Evolutionary conservation across 805 yeast species (phyloP), one percentile per base, ranked within the genome.

Genomic region (Candida chauliodis): DNA sequence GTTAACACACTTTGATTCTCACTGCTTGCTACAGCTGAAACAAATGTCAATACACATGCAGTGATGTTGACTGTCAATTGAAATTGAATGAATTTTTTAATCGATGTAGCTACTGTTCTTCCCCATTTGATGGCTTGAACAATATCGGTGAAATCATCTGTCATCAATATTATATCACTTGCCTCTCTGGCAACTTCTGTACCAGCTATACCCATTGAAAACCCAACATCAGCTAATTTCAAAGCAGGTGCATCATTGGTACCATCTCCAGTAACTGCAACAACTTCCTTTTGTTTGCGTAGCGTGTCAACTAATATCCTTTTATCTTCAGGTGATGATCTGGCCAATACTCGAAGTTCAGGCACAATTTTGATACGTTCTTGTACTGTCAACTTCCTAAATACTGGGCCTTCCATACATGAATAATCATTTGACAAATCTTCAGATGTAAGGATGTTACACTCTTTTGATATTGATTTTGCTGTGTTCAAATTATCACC

Each of bases 141-240:
- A 61, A 93, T 93, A 30, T 95, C 90, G 4, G 87, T 71, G 56
- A 93, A 93, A 66, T 93, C 95, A 65, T 93, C 96, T 32, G 91
- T 90, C 93, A 87, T 87, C 46, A 87, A 73, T 49, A 87, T 86
- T 50, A 87, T 87, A 63, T 87, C 95, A 8, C 91, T 86, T 6
- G 99, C 99, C 58, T 93, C 99, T 60, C 96, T 79, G 8, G 99
- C 99, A 45, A 93, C 98, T 63, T 93, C 99, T 2, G 99, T 93
- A 48, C 99, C 99, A 7, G 95, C 76, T 44, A 90, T 87, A 48
- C 99, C 99, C 99, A 93, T 93, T 2, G 98, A 86, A 56, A 93
- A 91, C 2, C 99, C 99, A 42, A 93, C 95, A 64, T 93, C 98
- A 0, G 99, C 99, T 42, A 90, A 71, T 55, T 91, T 88, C 55